A percentile compares a stretch with the other conserved stretches of the same genome.
Evolutionary conservation across 2,329 filamentous ascomycete genomes (phyloP).

Genomic region (Paraconiothyrium brasiliense): DNA sequence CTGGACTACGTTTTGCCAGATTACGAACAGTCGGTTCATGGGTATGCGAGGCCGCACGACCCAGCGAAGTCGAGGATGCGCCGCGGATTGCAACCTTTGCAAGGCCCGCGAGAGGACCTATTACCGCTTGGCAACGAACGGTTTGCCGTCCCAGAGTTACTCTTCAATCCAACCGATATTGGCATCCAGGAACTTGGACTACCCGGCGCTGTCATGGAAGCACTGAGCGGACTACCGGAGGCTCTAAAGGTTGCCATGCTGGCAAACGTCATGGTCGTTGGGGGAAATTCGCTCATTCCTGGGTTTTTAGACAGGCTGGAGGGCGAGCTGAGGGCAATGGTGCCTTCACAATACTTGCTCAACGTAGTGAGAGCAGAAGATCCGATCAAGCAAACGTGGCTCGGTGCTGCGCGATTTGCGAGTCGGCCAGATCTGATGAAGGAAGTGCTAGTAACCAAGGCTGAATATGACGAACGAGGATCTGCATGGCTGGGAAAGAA

Average conservation of each 20-base stretch:
- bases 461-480: constrained; percentile 91
- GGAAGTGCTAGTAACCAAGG: constrained; percentile 78
- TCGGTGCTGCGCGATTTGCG: constrained; percentile 82
- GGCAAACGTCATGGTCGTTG: constrained; percentile 88
- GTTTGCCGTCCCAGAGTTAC: constrained; percentile 86
- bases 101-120: constrained; percentile 73
- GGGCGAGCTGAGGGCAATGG: constrained; percentile 72
- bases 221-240: constrained; percentile 76
- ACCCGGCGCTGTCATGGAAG: constrained; percentile 82
- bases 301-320: constrained; percentile 84
- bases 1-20: constrained; percentile 95
- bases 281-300: constrained; percentile 81
- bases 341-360: constrained; percentile 43
- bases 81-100: constrained; percentile 58
- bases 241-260: constrained; percentile 84
- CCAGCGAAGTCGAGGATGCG: constrained; percentile 66
- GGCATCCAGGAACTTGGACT: constrained; percentile 86
- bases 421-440: constrained; percentile 71
- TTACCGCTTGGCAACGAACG: constrained; percentile 90
- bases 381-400: constrained; percentile 84
- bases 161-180: constrained; percentile 87
- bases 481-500: constrained; percentile 75
- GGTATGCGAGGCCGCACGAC: constrained; percentile 81
- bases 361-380: constrained; percentile 68
- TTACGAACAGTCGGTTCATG: constrained; percentile 69